Evolutionary conservation across 441 rosid species (phyloP), one percentile per base, ranked within the genome.

Genomic region (Jatropha multifida): DNA sequence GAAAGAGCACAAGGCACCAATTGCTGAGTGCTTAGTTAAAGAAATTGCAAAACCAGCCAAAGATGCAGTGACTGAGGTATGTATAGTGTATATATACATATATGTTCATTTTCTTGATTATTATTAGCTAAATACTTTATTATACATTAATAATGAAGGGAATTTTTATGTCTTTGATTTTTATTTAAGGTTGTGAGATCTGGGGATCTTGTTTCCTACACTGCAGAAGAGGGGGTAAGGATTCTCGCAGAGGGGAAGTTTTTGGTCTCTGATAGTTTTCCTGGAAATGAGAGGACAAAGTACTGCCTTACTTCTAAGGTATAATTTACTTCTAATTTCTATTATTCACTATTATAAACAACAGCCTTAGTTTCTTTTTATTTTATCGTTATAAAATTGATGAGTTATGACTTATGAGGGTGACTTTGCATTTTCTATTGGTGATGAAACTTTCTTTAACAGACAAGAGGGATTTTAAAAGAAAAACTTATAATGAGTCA

Each of bases 281-380:
- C 97, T 0, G 99, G 99, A 38, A 92, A 96, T 75, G 94, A 95
- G 65, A 92, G 99, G 79, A 93, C 98, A 74, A 95, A 95, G 86
- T 95, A 93, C 82, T 95, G 99, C 65, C 98, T 95, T 76, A 88
- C 98, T 74, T 95, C 99, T 27, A 93, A 95, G 99, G 99, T 92
- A 79, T 58, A 42, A 17, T 62, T 17, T 14, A 52, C 5, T 52
- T 17, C 3, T 4, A 17, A 48, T 10, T 18, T 52, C 20, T 52
- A 14, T 5, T 52, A 3, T 52, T 52, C 56, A 48, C 52, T 48
- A 12, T 48, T 12, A 10, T 48, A 10, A 48, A 10, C 14, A 1
- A 46, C 3, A 46, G 9, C 2, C 17, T 0, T 27, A 14, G 15
- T 27, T 38, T 38, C 8, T 15, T 60, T 26, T 32, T 32, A 32